These are phyloP conservation scores for Penicillium lividum DNA, from an alignment of 495 filamentous ascomycete genomes.

Conservation along the genomic window DNA sequence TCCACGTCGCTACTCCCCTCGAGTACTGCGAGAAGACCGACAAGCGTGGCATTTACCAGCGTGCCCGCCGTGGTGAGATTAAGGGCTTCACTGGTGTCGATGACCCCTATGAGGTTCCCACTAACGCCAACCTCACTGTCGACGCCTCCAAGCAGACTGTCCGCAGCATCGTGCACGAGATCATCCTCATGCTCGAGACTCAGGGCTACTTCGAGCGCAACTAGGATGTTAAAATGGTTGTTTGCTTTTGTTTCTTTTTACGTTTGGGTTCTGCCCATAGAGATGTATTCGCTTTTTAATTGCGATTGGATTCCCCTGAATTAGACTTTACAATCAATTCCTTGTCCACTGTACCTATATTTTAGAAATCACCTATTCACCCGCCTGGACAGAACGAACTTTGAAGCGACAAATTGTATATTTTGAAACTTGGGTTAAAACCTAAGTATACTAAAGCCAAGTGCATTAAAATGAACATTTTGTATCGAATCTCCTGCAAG, in stretches of 20 bases:
- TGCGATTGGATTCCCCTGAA: conserved; percentile 30
- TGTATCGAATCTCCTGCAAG: background rate
- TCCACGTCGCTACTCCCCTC: conserved; percentile 91
- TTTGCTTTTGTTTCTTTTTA: conserved; percentile 21
- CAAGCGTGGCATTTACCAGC: conserved; percentile 85
- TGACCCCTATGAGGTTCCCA: conserved; percentile 89
- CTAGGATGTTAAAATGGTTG: conserved; percentile 21
- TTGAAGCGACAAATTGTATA: background rate
- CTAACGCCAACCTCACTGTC: conserved; percentile 80
- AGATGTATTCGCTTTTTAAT: conserved; percentile 24
- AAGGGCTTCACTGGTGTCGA: conserved; percentile 98
- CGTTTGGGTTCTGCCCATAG: conserved; percentile 19
- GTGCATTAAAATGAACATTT: background rate
- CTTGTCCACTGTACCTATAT: background rate
- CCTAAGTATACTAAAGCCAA: background rate
- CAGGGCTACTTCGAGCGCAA: conserved; percentile 66
- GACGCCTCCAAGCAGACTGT: conserved; percentile 84
- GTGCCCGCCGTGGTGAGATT: conserved; percentile 87
- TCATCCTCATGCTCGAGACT: conserved; percentile 87
- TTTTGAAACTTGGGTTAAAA: background rate
- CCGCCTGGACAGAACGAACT: background rate
- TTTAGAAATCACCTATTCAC: too few species aligned
- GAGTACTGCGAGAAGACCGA: conserved; percentile 94
- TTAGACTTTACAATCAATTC: conserved; percentile 6
- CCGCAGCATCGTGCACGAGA: conserved; percentile 94